A percentile compares a stretch with the other conserved stretches of the same genome.
Conservation (phyloP, 257 asterid genomes). For the Misopates orontium region DNA sequence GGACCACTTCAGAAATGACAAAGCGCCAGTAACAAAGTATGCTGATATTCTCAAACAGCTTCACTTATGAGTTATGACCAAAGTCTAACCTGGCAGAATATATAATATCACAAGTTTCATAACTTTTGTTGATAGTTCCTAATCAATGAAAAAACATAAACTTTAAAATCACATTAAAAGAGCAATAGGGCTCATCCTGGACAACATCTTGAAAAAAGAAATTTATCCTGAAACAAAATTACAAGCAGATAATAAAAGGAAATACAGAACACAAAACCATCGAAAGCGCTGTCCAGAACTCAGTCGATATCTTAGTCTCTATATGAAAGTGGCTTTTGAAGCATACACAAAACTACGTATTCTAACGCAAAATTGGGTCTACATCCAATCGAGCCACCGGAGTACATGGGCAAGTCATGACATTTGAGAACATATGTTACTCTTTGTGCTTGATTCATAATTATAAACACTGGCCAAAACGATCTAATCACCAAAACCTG, state of each 20-base stretch:
- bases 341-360: conserved; percentile 8
- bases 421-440: conserved; percentile 11
- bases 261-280: neutral
- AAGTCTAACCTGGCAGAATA: no score
- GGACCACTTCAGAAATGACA: no score
- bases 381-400: conserved; percentile 21
- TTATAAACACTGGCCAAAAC: conserved; percentile 4
- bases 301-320: conserved; percentile 13
- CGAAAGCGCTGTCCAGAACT: conserved; percentile 8
- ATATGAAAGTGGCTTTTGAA: neutral
- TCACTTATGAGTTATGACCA: no score
- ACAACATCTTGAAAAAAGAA: neutral
- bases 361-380: conserved; percentile 24
- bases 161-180: no score
- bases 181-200: neutral
- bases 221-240: no score
- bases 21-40: no score
- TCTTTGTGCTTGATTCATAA: conserved; percentile 10
- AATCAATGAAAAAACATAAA: no score
- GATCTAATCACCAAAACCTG: conserved; percentile 25
- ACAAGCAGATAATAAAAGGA: no score
- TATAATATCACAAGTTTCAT: no score
- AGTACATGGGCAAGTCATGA: conserved; percentile 11
- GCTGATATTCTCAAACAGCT: no score
- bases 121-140: no score